Evolutionary conservation across 2,329 filamentous ascomycete species (phyloP).

Genomic region (Fusarium sp.): DNA sequence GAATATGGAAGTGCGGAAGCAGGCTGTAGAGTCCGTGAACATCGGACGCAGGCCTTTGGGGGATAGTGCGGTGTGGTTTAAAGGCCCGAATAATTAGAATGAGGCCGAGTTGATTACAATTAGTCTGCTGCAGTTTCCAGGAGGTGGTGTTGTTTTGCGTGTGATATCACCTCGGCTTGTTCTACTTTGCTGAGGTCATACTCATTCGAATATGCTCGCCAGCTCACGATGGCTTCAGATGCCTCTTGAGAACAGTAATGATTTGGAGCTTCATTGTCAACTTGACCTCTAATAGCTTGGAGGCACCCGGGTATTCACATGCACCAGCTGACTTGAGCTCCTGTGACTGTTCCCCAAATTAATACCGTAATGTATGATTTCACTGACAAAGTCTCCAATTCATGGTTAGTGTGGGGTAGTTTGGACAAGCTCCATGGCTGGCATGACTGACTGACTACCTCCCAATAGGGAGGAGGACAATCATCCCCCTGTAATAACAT

Average conservation of each 20-base stretch:
- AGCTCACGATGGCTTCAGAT: neutral
- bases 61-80: conserved; percentile 37
- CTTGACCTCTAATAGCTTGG: neutral
- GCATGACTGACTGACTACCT: neutral
- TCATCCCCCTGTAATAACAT: neutral
- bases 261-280: neutral
- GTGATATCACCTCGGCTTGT: conserved; percentile 10
- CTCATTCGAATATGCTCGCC: neutral
- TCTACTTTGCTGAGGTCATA: neutral
- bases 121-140: conserved; percentile 5
- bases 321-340: neutral
- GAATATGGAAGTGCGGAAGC: conserved; percentile 33
- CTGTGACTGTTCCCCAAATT: neutral
- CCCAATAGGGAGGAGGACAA: neutral
- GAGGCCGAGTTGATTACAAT: conserved; percentile 23
- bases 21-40: conserved; percentile 12
- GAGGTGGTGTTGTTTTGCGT: conserved; percentile 10
- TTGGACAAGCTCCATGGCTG: neutral
- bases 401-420: neutral
- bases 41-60: conserved; percentile 30
- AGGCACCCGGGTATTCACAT: neutral
- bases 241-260: neutral
- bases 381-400: neutral
- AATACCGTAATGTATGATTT: neutral
- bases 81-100: conserved; percentile 41